Conservation (phyloP, 352 stramenopile species). For the Globisporangium camurandrum region DNA sequence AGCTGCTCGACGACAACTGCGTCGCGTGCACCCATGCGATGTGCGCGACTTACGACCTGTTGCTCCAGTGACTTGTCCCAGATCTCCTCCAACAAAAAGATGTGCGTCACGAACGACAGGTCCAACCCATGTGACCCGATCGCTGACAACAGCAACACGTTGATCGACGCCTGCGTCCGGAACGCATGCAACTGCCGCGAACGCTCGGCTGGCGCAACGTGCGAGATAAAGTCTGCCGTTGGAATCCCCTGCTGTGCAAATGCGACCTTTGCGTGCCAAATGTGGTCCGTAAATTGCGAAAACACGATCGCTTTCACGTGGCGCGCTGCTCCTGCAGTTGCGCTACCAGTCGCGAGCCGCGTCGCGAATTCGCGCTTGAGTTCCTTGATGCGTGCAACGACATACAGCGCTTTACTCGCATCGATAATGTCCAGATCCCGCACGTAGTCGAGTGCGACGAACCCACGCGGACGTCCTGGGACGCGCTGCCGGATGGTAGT, state of each 20-base stretch:
- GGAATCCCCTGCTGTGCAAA: constrained; percentile 60
- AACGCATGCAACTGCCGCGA: constrained; percentile 57
- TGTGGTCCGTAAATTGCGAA: constrained; percentile 76
- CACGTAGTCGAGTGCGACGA: constrained; percentile 18
- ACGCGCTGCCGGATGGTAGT: too few species aligned
- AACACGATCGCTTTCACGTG: constrained; percentile 76
- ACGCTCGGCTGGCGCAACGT: constrained; percentile 27
- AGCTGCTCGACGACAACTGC: constrained; percentile 91
- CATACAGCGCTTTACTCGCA: constrained; percentile 72
- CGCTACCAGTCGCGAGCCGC: constrained; percentile 4
- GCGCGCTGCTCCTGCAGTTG: constrained; percentile 11
- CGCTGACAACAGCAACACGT: constrained; percentile 91
- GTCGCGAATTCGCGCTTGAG: constrained; percentile 44
- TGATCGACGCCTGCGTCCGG: constrained; percentile 52
- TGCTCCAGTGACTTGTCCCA: constrained; percentile 94
- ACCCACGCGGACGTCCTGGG: constrained; percentile 4
- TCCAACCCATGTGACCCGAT: constrained; percentile 94
- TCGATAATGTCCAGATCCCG: constrained; percentile 35
- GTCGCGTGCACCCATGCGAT: constrained; percentile 92
- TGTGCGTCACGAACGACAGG: constrained; percentile 97
- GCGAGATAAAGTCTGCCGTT: constrained; percentile 60
- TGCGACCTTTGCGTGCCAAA: constrained; percentile 65
- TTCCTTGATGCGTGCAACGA: constrained; percentile 51
- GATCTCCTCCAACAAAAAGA: constrained; percentile 97
- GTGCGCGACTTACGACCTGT: constrained; percentile 94